Evolutionary conservation across 805 yeast species (phyloP), one percentile per base, ranked within the genome.

Genomic region (Peterozyma toletana): DNA sequence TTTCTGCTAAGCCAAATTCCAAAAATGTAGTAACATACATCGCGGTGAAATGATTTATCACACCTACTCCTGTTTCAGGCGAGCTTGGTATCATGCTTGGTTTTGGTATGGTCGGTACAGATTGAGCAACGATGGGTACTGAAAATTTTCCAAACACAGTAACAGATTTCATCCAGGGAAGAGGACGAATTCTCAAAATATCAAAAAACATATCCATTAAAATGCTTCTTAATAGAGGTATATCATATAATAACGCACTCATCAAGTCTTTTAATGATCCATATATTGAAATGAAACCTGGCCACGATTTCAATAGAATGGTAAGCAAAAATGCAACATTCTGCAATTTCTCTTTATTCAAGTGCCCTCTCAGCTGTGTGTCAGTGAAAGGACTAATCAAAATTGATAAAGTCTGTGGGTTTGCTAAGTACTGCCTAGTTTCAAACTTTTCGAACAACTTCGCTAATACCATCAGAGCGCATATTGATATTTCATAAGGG

Each of bases 311-410:
- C 40, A 91, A 61, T 18, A 86, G 63, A 3, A 74, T 58, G 0
- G 84, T 64, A 2, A 91, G 58, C 9, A 87, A 67, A 37, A 75
- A 70, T 0, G 89, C 77, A 11, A 78, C 66, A 46, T 71, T 74
- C 45, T 82, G 83, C 29, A 88, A 63, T 50, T 71, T 77, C 34
- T 77, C 82, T 29, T 68, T 61, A 45, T 71, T 71, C 29, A 71
- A 57, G 41, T 75, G 75, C 9, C 70, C 67, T 42, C 67, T 67
- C 15, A 65, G 63, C 34, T 75, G 80, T 14, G 75, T 63, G 36
- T 81, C 89, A 13, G 93, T 79, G 53, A 86, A 84, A n/a, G 84
- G 74, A 0, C 90, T 73, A 1, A 86, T 63, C 9, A 91, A 57
- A 7, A 73, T 68, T 35, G 78, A 74, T 30, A 89, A 64, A 53